Evolutionary conservation across 2,329 filamentous ascomycete genomes (phyloP).

Genomic region (Aspergillus sp.): DNA sequence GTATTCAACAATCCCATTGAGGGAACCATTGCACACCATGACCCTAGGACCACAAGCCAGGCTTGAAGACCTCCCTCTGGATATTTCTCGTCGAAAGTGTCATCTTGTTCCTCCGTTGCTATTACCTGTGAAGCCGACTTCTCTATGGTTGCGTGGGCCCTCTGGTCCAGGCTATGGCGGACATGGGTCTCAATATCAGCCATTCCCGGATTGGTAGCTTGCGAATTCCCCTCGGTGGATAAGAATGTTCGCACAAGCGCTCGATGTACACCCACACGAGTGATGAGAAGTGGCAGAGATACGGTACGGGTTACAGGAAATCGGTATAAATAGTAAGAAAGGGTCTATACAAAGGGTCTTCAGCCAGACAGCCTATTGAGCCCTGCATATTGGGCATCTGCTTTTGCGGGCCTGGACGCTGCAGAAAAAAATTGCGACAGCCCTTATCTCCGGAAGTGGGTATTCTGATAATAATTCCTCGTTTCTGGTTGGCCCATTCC

Average conservation of each 20-base stretch:
- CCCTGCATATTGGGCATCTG: background rate
- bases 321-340: background rate
- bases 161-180: background rate
- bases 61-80: slow-evolving; percentile 47
- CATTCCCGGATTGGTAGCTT: background rate
- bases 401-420: background rate
- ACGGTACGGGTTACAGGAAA: background rate
- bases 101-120: background rate
- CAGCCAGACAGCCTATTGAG: background rate
- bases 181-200: background rate
- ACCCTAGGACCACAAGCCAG: slow-evolving; percentile 47
- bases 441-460: background rate
- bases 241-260: too few relatives aligned
- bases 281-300: background rate
- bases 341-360: background rate
- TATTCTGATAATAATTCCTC: background rate
- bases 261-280: background rate
- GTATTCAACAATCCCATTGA: slow-evolving; percentile 45
- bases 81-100: slow-evolving; percentile 16
- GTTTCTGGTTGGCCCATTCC: background rate
- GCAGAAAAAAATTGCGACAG: background rate
- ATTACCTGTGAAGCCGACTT: background rate
- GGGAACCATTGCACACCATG: slow-evolving; percentile 38
- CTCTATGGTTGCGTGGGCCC: background rate
- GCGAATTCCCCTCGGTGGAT: background rate